These are phyloP conservation scores for Phlebiopsis flavidoalba DNA, from an alignment of 768 basidiomycete species.

Conservation along the genomic window DNA sequence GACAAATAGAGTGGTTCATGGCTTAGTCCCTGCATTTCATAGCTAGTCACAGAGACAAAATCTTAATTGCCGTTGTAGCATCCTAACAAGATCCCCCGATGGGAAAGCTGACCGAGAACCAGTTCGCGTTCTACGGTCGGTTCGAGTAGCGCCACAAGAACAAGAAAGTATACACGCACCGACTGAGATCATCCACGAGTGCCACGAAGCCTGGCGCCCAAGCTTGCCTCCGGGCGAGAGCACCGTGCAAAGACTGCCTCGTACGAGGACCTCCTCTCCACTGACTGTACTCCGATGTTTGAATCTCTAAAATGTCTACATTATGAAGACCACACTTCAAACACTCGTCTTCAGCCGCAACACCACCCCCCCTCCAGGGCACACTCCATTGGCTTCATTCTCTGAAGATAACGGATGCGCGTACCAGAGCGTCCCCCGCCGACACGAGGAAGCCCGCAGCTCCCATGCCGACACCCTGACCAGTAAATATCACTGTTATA, in stretches of 20 bases:
- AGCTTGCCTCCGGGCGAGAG: constrained; percentile 78
- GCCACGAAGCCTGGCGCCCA: constrained; percentile 98
- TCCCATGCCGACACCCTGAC: constrained; percentile 88
- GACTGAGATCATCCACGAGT: constrained; percentile 97
- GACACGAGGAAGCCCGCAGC: constrained; percentile 84
- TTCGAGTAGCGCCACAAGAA: constrained; percentile 99
- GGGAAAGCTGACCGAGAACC: constrained; percentile 97
- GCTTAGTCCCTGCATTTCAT: constrained; percentile 32
- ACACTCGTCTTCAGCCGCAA: constrained; percentile 53
- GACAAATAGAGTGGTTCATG: constrained; percentile 99
- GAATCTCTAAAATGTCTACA: too few species aligned
- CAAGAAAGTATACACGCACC: constrained; percentile 99
- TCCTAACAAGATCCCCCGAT: constrained; percentile 96
- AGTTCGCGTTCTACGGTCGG: constrained; percentile 98
- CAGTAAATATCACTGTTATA: constrained; percentile 45
- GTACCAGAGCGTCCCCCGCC: constrained; percentile 62
- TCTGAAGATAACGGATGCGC: constrained; percentile 55
- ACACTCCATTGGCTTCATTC: constrained; percentile 71
- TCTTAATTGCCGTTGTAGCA: constrained; percentile 39
- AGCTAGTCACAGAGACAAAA: not conserved
- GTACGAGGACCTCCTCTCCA: constrained; percentile 80
- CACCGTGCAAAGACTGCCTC: constrained; percentile 62
- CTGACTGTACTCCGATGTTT: constrained; percentile 54
- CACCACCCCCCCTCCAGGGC: constrained; percentile 62
- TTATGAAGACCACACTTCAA: not conserved